Percentiles rank a stretch among this genome's conserved stretches.
phyloP scores from a whole-genome alignment of 345 rosid species.

The Nephelium lappaceum region DNA sequence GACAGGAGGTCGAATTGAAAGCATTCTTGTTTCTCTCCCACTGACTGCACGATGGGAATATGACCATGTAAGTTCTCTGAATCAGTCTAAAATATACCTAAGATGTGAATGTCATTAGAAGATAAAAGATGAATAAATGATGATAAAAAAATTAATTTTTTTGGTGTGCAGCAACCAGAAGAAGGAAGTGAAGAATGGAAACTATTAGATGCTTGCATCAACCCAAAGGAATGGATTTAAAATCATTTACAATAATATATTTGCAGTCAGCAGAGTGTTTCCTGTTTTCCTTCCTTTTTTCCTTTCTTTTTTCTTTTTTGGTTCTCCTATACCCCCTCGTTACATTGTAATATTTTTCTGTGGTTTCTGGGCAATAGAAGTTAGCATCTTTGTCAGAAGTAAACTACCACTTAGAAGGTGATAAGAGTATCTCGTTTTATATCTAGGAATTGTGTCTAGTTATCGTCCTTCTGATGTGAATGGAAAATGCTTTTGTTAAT shows the following conservation, averaged over 20 bases:
- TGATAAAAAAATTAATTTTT: not conserved
- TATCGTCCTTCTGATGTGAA: not conserved
- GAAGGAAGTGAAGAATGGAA: constrained; percentile 99
- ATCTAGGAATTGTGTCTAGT: not conserved
- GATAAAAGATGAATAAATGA: constrained; percentile 8
- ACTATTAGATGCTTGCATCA: constrained; percentile 91
- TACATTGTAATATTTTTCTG: not conserved
- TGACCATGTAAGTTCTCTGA: constrained; percentile 70
- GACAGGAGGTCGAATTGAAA: constrained; percentile 97
- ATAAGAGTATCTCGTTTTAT: constrained; percentile 2
- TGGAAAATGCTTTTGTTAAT: not conserved
- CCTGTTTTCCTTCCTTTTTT: not conserved
- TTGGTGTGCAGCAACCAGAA: constrained; percentile 71
- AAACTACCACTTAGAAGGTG: not conserved
- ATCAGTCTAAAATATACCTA: not conserved
- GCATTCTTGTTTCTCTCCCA: constrained; percentile 96
- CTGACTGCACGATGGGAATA: constrained; percentile 95
- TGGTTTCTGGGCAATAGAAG: not conserved
- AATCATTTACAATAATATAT: not conserved
- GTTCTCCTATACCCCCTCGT: too few species aligned
- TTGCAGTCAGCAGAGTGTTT: not conserved
- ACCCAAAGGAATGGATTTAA: constrained; percentile 92
- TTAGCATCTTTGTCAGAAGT: not conserved
- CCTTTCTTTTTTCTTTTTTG: not conserved
- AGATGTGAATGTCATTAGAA: constrained; percentile 2